These are phyloP conservation scores for Forsythia viridissima DNA, from an alignment of 257 asterid species.

Conservation along the genomic window DNA sequence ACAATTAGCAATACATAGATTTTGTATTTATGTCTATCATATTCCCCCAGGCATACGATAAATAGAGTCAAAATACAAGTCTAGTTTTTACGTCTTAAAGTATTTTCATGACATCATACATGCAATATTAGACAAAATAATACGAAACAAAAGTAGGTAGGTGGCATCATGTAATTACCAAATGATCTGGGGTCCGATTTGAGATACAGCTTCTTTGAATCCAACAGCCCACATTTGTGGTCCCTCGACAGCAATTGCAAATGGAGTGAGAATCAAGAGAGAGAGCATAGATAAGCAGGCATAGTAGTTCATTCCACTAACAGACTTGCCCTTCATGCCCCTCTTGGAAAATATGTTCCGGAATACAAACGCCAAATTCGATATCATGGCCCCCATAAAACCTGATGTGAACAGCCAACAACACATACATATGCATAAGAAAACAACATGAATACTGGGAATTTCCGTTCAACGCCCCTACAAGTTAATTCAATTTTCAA, in stretches of 20 bases:
- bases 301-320: constrained; percentile 96
- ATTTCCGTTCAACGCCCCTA: constrained; percentile 16
- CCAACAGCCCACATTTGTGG: constrained; percentile 91
- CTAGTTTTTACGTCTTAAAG: background rate
- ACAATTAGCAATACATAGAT: background rate
- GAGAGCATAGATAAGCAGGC: constrained; percentile 90
- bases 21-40: background rate
- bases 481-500: constrained; percentile 5
- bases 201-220: constrained; percentile 55
- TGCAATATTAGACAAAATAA: constrained; percentile 12
- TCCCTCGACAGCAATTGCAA: constrained; percentile 98
- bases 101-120: background rate
- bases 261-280: constrained; percentile 81
- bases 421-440: constrained; percentile 31
- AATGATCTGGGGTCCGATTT: constrained; percentile 84
- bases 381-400: constrained; percentile 98
- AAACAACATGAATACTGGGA: constrained; percentile 18
- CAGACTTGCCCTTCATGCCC: constrained; percentile 98
- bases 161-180: constrained; percentile 59
- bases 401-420: constrained; percentile 71
- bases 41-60: background rate
- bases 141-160: constrained; percentile 20
- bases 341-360: constrained; percentile 94
- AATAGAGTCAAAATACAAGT: background rate
- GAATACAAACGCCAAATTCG: constrained; percentile 94